These are phyloP conservation scores for Chalciporus chontae DNA, from an alignment of 768 basidiomycete genomes.

Conservation along the genomic window DNA sequence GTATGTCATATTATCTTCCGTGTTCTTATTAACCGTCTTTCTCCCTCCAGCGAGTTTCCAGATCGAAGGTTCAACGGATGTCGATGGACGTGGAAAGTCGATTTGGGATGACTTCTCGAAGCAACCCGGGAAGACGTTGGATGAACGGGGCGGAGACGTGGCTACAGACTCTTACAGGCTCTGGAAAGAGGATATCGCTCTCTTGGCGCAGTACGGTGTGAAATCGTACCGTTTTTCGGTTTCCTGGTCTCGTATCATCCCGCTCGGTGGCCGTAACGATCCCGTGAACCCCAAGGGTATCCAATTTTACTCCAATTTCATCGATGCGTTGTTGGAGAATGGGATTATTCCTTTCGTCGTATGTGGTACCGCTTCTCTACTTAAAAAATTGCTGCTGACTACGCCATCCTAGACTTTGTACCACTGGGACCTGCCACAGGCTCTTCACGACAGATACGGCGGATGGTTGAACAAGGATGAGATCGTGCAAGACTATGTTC, in stretches of 20 bases:
- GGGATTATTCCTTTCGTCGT: constrained; percentile 70
- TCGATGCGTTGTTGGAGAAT: constrained; percentile 59
- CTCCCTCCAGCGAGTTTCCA: constrained; percentile 58
- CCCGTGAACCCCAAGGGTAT: constrained; percentile 70
- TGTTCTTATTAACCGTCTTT: background rate
- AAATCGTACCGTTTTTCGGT: constrained; percentile 76
- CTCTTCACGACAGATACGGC: constrained; percentile 66
- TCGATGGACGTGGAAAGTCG: constrained; percentile 61
- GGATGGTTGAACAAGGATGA: constrained; percentile 76
- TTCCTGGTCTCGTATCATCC: constrained; percentile 74
- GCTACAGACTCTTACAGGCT: constrained; percentile 69
- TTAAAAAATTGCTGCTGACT: background rate
- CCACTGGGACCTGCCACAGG: constrained; percentile 80
- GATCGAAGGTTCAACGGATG: constrained; percentile 64
- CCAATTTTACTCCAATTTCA: constrained; percentile 65
- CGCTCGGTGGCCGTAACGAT: constrained; percentile 68
- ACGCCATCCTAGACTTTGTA: constrained; percentile 51
- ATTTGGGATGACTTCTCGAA: constrained; percentile 76
- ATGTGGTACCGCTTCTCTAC: constrained; percentile 22
- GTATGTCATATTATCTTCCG: constrained; percentile 14
- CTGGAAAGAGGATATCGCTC: constrained; percentile 64
- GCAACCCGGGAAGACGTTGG: constrained; percentile 62
- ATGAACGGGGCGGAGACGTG: constrained; percentile 63
- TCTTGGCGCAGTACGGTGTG: constrained; percentile 61
- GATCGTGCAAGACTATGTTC: constrained; percentile 58